Base-by-base conservation (phyloP, 352 stramenopile species). In the Achlya hypogyna region DNA sequence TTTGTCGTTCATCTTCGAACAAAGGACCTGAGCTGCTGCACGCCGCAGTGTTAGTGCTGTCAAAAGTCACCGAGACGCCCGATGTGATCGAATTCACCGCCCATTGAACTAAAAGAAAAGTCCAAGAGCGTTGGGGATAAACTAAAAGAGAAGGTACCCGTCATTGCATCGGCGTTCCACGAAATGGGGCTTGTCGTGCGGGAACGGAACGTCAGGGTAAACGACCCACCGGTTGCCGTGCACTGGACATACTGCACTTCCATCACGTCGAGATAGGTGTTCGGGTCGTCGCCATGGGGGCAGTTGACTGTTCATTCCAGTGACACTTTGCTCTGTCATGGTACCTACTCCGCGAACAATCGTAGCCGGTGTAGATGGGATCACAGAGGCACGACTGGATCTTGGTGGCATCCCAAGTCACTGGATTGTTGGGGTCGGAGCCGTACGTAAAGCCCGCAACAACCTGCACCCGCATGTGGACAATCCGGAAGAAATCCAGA, bases 301-400 rank as follows among this genome's bases (percentile, higher is more conserved):
- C 84, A 92, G 43, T 86, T 78, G 20, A 81, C 78, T 87, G 58
- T 23, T 45, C n/a, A 16, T 16, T 32, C 25, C 28, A 69, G 34
- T 42, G 34, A 42, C 6, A 16, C 14, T 6, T 42, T 42, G 34
- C 14, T 56, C 28, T 49, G 38, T 51, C 47, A 74, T 9, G 25
- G 23, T 18, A 74, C 78, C 29, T 75, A 90, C 84, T 74, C 38
- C 79, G 60, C 1, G 81, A 90, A 65, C 84, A 92, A 58, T 92
- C 84, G 56, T 82, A 89, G 62, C 84, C 81, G 20, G 84, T 79
- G 59, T 75, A 87, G 5, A 62, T 60, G 23, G 54, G 53, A 31
- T 92, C 84, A 29, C 84, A 92, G 25, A 88, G 52, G 28, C 84
- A 92, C 16, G 71, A 79, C 42, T 80, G 84, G 62, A 90, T 83